These are phyloP conservation scores for Hypoxylon sp. DNA, from an alignment of 2,329 filamentous ascomycete genomes.

Conservation along the genomic window DNA sequence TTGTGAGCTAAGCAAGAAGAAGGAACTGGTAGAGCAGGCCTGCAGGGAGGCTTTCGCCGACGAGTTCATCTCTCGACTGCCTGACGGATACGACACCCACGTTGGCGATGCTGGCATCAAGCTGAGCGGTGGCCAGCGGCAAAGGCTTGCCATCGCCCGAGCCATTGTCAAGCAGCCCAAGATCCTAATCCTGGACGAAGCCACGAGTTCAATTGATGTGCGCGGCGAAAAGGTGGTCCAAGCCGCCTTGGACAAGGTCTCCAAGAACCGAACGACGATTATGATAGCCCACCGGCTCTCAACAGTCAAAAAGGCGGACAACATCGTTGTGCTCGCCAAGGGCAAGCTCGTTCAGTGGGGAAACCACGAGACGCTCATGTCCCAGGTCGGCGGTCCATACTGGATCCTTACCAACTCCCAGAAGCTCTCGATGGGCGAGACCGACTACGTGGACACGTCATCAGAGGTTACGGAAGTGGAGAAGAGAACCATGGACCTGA, in stretches of 20 bases:
- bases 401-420: conserved; percentile 71
- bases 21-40: conserved; percentile 58
- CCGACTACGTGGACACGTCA: conserved; percentile 46
- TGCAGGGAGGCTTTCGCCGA: conserved; percentile 65
- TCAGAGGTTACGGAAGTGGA: conserved; percentile 43
- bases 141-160: conserved; percentile 71
- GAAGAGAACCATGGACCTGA: conserved; percentile 51
- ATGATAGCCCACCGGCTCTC: conserved; percentile 70
- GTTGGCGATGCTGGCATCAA: conserved; percentile 72
- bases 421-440: conserved; percentile 59
- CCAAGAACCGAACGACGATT: conserved; percentile 68
- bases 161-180: conserved; percentile 69
- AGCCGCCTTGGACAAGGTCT: conserved; percentile 62
- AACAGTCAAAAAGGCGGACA: conserved; percentile 56
- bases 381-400: conserved; percentile 68
- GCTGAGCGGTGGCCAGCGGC: conserved; percentile 72
- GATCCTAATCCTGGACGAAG: conserved; percentile 73
- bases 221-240: conserved; percentile 61
- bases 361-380: conserved; percentile 75
- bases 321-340: conserved; percentile 55
- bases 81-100: conserved; percentile 65
- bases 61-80: conserved; percentile 63
- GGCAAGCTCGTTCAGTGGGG: conserved; percentile 77
- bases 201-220: conserved; percentile 64
- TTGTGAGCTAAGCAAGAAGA: conserved; percentile 55